Evolutionary conservation across 164 flowering plant species (phyloP).

Genomic region (Stephania cephalantha): DNA sequence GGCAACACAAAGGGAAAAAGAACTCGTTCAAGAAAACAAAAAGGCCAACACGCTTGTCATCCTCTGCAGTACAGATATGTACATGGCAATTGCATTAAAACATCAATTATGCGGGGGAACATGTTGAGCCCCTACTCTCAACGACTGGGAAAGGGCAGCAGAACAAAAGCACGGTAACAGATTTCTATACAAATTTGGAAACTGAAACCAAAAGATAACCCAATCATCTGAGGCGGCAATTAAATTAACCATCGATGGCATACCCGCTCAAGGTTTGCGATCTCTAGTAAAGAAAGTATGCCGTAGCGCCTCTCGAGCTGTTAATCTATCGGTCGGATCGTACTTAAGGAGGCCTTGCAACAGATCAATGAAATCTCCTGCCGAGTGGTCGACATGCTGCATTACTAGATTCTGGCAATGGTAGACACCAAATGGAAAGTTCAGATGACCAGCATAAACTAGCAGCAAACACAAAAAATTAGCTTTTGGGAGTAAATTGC

Average conservation of each 20-base stretch:
- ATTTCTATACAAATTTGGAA: background rate
- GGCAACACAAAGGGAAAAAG: too few relatives aligned
- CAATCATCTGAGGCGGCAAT: background rate
- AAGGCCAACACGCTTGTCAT: too few relatives aligned
- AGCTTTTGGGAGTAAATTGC: too few relatives aligned
- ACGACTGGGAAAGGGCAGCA: too few relatives aligned
- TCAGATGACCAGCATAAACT: background rate
- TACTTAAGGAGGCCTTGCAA: conserved; percentile 63
- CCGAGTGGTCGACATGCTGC: conserved; percentile 70
- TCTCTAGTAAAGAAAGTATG: conserved; percentile 63
- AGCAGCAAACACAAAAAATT: too few relatives aligned
- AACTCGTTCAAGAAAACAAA: too few relatives aligned
- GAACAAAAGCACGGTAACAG: too few relatives aligned
- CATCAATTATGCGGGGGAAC: too few relatives aligned
- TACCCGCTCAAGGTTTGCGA: conserved; percentile 23
- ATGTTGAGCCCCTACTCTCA: too few relatives aligned
- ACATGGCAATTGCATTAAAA: too few relatives aligned
- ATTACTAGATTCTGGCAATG: conserved; percentile 44
- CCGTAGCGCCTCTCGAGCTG: conserved; percentile 59
- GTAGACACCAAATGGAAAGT: background rate
- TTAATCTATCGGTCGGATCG: conserved; percentile 48
- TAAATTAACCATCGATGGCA: background rate
- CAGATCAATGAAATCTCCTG: conserved; percentile 53
- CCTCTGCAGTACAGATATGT: too few relatives aligned
- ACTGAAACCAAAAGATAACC: background rate